phyloP scores from a whole-genome alignment of 805 yeast species.

The Candida rishiriensis region DNA sequence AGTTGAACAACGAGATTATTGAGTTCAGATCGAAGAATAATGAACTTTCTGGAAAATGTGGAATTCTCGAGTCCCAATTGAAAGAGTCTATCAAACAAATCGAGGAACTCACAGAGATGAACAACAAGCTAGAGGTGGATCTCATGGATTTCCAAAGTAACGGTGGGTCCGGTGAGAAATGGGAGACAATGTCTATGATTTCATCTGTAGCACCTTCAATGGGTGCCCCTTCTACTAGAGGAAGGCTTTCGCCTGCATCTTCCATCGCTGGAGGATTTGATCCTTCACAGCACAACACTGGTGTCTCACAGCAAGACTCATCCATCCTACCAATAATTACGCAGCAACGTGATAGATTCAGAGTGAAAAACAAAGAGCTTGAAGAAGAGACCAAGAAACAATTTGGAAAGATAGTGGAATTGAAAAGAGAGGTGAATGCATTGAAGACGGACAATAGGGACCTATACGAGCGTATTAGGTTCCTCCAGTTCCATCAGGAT shows the following conservation, averaged over 20 bases:
- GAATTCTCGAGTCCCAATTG: slow-evolving; percentile 36
- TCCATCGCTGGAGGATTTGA: slow-evolving; percentile 42
- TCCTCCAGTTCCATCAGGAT: slow-evolving; percentile 49
- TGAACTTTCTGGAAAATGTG: slow-evolving; percentile 37
- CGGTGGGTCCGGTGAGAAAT: slow-evolving; percentile 32
- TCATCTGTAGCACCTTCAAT: slow-evolving; percentile 45
- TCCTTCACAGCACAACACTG: slow-evolving; percentile 4
- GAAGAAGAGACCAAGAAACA: slow-evolving; percentile 75
- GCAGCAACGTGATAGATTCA: slow-evolving; percentile 91
- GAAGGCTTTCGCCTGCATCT: slow-evolving; percentile 45
- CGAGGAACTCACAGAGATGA: slow-evolving; percentile 39
- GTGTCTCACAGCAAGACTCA: slow-evolving; percentile 29
- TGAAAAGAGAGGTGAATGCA: slow-evolving; percentile 58
- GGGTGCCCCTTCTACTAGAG: slow-evolving; percentile 2
- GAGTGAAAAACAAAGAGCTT: slow-evolving; percentile 74
- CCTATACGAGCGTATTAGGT: slow-evolving; percentile 73
- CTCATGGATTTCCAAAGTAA: slow-evolving; percentile 51
- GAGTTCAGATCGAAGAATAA: slow-evolving; percentile 57
- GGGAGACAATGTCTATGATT: slow-evolving; percentile 63
- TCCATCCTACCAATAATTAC: slow-evolving; percentile 81
- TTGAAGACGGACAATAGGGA: slow-evolving; percentile 73
- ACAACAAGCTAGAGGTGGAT: slow-evolving; percentile 69
- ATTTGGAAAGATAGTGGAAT: slow-evolving; percentile 46
- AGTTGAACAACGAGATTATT: slow-evolving; percentile 65
- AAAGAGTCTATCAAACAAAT: slow-evolving; percentile 34